Conservation (phyloP, 352 stramenopile species). For the Phytophthora kernoviae region DNA sequence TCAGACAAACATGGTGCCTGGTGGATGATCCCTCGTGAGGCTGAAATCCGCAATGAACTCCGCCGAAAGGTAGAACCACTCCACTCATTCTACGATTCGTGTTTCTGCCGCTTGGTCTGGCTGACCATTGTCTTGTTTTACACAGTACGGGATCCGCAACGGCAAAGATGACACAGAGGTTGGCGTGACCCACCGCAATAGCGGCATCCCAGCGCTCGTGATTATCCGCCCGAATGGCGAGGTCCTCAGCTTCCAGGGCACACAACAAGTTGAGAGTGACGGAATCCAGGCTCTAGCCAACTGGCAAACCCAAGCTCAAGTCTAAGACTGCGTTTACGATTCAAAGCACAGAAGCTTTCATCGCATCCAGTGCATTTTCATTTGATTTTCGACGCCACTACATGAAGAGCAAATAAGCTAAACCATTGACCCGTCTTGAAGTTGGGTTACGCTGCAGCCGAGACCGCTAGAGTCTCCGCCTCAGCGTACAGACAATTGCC, state of each 20-base stretch:
- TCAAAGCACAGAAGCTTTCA: neutral
- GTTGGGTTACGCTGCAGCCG: constrained; percentile 35
- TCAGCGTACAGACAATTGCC: constrained; percentile 64
- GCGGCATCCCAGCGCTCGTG: constrained; percentile 73
- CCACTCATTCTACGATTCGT: constrained; percentile 1
- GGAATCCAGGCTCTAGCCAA: constrained; percentile 38
- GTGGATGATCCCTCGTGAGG: constrained; percentile 69
- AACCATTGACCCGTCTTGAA: constrained; percentile 8
- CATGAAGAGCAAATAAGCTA: constrained; percentile 29
- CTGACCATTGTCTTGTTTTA: neutral
- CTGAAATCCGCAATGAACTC: constrained; percentile 58
- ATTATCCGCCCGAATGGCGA: constrained; percentile 56
- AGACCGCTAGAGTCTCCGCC: constrained; percentile 44
- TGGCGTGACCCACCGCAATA: constrained; percentile 60
- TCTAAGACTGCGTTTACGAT: neutral
- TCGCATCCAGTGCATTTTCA: constrained; percentile 9
- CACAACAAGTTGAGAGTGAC: constrained; percentile 55
- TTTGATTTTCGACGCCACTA: constrained; percentile 17
- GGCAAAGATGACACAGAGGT: constrained; percentile 65
- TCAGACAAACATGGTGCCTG: constrained; percentile 68
- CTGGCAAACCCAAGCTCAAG: constrained; percentile 32
- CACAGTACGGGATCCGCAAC: constrained; percentile 67
- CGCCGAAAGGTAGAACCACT: constrained; percentile 55
- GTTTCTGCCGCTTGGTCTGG: constrained; percentile 15
- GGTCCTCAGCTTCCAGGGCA: constrained; percentile 63